Conservation (phyloP, 352 stramenopile species). For the Globisporangium splendens region DNA sequence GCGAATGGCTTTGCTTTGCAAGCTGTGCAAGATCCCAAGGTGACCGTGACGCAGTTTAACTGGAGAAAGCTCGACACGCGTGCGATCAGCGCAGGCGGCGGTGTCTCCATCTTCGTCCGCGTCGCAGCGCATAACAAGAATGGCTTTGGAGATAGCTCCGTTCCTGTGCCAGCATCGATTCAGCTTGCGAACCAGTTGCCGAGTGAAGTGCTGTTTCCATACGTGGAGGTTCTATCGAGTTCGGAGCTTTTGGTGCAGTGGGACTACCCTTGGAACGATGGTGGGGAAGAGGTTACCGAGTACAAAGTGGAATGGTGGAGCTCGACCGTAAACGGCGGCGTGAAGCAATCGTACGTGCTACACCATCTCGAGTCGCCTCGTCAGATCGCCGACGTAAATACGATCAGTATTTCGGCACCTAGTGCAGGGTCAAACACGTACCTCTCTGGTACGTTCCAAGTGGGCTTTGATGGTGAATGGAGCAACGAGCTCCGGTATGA, state of each 20-base stretch:
- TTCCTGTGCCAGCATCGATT: constrained; percentile 39
- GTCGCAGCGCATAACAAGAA: constrained; percentile 57
- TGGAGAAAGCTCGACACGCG: constrained; percentile 31
- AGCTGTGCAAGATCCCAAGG: constrained; percentile 37
- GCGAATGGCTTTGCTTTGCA: constrained; percentile 51
- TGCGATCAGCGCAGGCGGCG: constrained; percentile 17
- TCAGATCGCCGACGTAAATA: constrained; percentile 54
- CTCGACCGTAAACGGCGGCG: constrained; percentile 24
- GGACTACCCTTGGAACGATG: constrained; percentile 59
- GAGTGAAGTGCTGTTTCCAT: constrained; percentile 23
- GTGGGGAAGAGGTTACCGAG: constrained; percentile 65
- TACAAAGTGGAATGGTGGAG: constrained; percentile 80
- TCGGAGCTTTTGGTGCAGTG: constrained; percentile 77
- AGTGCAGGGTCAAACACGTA: constrained; percentile 35
- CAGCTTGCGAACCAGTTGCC: constrained; percentile 57
- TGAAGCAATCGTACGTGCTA: constrained; percentile 50
- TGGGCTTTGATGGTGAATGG: constrained; percentile 86
- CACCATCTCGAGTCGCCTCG: constrained; percentile 34
- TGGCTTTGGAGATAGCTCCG: constrained; percentile 38
- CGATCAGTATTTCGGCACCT: constrained; percentile 68
- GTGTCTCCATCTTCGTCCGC: constrained; percentile 55
- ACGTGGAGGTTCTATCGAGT: constrained; percentile 49
- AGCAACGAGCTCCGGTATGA: constrained; percentile 87
- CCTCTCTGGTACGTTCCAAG: constrained; percentile 80
- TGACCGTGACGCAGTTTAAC: constrained; percentile 56